Conservation (phyloP, 2,329 filamentous ascomycete species). For the Ophiobolus disseminans region DNA sequence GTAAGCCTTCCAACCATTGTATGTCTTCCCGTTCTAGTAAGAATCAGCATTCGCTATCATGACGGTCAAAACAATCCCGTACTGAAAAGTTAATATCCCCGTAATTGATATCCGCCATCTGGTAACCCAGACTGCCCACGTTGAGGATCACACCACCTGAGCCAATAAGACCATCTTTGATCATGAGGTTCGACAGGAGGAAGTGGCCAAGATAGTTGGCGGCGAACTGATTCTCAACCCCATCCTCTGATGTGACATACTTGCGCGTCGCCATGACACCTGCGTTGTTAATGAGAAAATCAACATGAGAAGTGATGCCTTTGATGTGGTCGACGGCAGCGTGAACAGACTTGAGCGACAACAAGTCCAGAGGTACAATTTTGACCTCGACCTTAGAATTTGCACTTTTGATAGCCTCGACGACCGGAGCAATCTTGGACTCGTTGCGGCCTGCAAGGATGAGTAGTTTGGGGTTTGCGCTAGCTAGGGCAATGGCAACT, state of each 20-base stretch:
- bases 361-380: too few relatives aligned
- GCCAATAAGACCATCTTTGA: constrained; percentile 48
- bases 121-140: constrained; percentile 38
- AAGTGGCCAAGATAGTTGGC: constrained; percentile 60
- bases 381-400: too few relatives aligned
- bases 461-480: constrained; percentile 16
- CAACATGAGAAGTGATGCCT: too few relatives aligned
- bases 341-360: too few relatives aligned
- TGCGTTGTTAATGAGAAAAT: too few relatives aligned
- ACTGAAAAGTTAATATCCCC: constrained; percentile 13
- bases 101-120: constrained; percentile 44
- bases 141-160: constrained; percentile 50
- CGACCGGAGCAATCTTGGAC: constrained; percentile 52
- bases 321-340: too few relatives aligned
- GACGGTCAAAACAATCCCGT: too few relatives aligned
- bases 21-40: constrained; percentile 37
- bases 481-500: not conserved
- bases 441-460: constrained; percentile 52
- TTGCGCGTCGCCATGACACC: too few relatives aligned
- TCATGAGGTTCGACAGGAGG: constrained; percentile 54
- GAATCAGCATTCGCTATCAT: too few relatives aligned
- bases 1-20: constrained; percentile 53
- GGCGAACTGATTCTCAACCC: constrained; percentile 51
- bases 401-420: too few relatives aligned
- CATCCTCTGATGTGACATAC: constrained; percentile 43